phyloP scores from a whole-genome alignment of 495 filamentous ascomycete species.

The Cercophora newfieldiana region DNA sequence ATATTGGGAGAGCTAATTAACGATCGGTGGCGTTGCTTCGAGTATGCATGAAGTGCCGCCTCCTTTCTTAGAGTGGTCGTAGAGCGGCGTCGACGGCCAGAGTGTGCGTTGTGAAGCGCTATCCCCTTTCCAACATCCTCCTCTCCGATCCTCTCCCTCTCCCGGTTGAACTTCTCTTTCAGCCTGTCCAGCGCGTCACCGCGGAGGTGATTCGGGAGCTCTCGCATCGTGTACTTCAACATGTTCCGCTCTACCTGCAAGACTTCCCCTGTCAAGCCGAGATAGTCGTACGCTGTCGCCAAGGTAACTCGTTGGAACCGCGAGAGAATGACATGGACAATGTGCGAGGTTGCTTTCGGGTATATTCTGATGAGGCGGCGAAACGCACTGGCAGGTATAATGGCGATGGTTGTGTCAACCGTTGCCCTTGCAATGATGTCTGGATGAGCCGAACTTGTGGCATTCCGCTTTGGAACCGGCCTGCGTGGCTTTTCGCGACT shows the following conservation, averaged over 20 bases:
- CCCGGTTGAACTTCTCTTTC: constrained; percentile 89
- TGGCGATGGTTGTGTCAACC: constrained; percentile 95
- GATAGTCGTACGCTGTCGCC: constrained; percentile 87
- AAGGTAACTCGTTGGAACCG: constrained; percentile 93
- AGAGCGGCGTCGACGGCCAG: constrained; percentile 66
- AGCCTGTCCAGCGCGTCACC: constrained; percentile 80
- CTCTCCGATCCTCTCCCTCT: constrained; percentile 77
- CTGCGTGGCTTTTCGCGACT: constrained; percentile 26
- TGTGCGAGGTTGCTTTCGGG: constrained; percentile 93
- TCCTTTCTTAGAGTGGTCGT: constrained; percentile 78
- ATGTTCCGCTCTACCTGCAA: constrained; percentile 87
- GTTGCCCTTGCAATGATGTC: constrained; percentile 97
- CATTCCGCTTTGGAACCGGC: constrained; percentile 45
- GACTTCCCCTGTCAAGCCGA: constrained; percentile 88
- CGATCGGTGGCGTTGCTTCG: constrained; percentile 41
- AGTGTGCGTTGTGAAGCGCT: constrained; percentile 79
- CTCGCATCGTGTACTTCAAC: constrained; percentile 86
- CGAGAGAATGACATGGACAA: constrained; percentile 95
- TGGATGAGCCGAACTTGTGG: constrained; percentile 81
- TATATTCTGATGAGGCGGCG: constrained; percentile 91
- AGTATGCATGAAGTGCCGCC: constrained; percentile 68
- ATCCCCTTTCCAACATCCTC: constrained; percentile 93
- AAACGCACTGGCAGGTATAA: constrained; percentile 96
- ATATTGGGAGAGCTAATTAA: constrained; percentile 22
- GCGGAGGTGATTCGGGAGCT: constrained; percentile 88